Percentiles rank a stretch among this genome's conserved stretches.
Evolutionary conservation across 495 filamentous ascomycete genomes (phyloP).

Genomic region (Aspergillus conjunctus): DNA sequence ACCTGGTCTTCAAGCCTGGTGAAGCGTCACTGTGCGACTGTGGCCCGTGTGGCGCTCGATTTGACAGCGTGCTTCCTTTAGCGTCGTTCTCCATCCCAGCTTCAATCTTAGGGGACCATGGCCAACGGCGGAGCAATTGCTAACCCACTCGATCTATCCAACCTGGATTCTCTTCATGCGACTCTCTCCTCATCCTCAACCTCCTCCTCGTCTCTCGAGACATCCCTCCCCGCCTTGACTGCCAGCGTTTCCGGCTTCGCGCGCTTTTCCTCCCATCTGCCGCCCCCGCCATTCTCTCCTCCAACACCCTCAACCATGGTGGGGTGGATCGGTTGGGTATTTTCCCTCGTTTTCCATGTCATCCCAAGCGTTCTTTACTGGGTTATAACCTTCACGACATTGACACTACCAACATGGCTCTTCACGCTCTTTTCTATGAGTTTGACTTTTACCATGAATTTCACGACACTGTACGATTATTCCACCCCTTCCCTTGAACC

Average conservation of each 20-base stretch:
- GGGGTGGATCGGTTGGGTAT: conserved; percentile 48
- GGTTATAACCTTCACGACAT: conserved; percentile 80
- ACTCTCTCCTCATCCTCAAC: conserved; percentile 18
- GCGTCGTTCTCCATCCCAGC: conserved; percentile 18
- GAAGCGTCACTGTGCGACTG: conserved; percentile 5
- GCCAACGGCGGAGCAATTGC: conserved; percentile 22
- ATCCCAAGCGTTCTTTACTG: conserved; percentile 80
- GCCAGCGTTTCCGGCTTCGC: conserved; percentile 26
- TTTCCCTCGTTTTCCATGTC: conserved; percentile 45
- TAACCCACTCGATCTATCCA: conserved; percentile 15
- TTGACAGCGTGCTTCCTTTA: conserved; percentile 14
- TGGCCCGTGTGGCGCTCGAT: conserved; percentile 1
- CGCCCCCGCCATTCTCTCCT: conserved; percentile 35
- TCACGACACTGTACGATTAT: conserved; percentile 78
- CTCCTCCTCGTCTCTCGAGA: conserved; percentile 17
- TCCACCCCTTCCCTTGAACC: neutral
- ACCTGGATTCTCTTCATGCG: conserved; percentile 15
- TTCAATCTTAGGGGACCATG: conserved; percentile 21
- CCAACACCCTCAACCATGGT: conserved; percentile 46
- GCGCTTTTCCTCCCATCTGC: conserved; percentile 28
- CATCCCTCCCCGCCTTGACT: conserved; percentile 28
- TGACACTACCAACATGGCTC: conserved; percentile 85
- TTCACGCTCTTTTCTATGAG: conserved; percentile 95
- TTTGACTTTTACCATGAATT: conserved; percentile 96
- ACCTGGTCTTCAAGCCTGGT: neutral